These are phyloP conservation scores for Fistulifera pelliculosa DNA, from an alignment of 108 stramenopile species.

Conservation along the genomic window DNA sequence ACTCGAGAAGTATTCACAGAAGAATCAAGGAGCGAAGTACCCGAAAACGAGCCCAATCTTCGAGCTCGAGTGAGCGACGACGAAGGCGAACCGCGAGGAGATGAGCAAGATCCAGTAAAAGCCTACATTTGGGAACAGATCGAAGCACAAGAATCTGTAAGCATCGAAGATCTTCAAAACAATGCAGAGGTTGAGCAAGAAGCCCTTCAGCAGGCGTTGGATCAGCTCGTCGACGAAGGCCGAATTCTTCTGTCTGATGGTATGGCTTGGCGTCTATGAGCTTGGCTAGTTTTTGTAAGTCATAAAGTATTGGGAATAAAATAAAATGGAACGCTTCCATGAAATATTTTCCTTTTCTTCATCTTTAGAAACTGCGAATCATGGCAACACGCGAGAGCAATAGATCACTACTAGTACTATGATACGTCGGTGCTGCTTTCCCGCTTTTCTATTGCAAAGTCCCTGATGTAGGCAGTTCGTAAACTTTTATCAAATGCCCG, in stretches of 20 bases:
- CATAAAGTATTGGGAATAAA: too few relatives aligned
- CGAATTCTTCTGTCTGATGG: not conserved
- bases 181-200: conserved; percentile 17
- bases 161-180: conserved; percentile 20
- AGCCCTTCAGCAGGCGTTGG: conserved; percentile 10
- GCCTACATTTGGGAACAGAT: conserved; percentile 47
- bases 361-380: too few relatives aligned
- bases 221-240: not conserved
- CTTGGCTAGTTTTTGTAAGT: too few relatives aligned
- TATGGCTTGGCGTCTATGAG: too few relatives aligned
- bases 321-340: too few relatives aligned
- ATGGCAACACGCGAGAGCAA: too few relatives aligned
- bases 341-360: too few relatives aligned
- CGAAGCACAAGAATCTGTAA: conserved; percentile 3
- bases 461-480: conserved; percentile 58
- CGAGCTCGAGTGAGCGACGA: conserved; percentile 1
- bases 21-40: not conserved
- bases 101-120: not conserved
- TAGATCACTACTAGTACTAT: too few relatives aligned
- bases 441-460: conserved; percentile 28
- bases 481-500: conserved; percentile 75
- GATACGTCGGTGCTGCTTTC: too few relatives aligned
- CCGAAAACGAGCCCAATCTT: not conserved
- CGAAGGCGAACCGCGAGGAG: not conserved
- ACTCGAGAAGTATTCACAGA: conserved; percentile 10